Evolutionary conservation across 805 yeast species (phyloP).

Genomic region (Cyberlindnera mississippiensis): DNA sequence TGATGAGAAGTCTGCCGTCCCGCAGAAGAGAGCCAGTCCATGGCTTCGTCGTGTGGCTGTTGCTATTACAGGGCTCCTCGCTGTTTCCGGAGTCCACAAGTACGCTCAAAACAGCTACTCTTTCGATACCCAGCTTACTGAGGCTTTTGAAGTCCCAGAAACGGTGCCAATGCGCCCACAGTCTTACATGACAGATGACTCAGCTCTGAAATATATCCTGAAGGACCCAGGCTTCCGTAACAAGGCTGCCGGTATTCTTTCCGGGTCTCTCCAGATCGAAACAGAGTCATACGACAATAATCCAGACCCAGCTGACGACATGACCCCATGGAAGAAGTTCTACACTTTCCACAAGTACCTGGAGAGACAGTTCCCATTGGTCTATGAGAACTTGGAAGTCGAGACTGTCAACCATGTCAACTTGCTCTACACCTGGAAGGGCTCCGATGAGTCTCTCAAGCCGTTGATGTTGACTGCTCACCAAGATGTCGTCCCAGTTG

Average conservation of each 20-base stretch:
- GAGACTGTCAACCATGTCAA: conserved; percentile 60
- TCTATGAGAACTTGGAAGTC: conserved; percentile 44
- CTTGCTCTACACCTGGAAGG: conserved; percentile 59
- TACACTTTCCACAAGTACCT: conserved; percentile 49
- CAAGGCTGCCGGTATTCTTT: conserved; percentile 8
- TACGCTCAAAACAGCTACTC: not conserved
- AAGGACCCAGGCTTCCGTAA: conserved; percentile 11
- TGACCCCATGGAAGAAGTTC: conserved; percentile 27
- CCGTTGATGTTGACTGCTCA: conserved; percentile 74
- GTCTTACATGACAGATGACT: conserved; percentile 10
- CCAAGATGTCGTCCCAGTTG: conserved; percentile 79
- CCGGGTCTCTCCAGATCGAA: conserved; percentile 18
- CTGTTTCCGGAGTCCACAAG: conserved; percentile 9
- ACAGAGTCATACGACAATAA: conserved; percentile 17
- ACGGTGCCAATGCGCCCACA: conserved; percentile 10
- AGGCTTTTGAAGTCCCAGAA: not conserved
- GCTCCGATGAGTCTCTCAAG: conserved; percentile 45
- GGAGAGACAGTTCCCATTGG: conserved; percentile 49
- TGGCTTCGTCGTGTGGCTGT: conserved; percentile 10
- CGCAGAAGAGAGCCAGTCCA: not conserved
- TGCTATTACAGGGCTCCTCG: conserved; percentile 8
- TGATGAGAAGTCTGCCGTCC: not conserved
- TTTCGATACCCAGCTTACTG: not conserved
- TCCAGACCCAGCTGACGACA: conserved; percentile 29
- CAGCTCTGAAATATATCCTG: conserved; percentile 15